phyloP scores from a whole-genome alignment of 129 eudicot species.

The Centrapalus pauciflorus region DNA sequence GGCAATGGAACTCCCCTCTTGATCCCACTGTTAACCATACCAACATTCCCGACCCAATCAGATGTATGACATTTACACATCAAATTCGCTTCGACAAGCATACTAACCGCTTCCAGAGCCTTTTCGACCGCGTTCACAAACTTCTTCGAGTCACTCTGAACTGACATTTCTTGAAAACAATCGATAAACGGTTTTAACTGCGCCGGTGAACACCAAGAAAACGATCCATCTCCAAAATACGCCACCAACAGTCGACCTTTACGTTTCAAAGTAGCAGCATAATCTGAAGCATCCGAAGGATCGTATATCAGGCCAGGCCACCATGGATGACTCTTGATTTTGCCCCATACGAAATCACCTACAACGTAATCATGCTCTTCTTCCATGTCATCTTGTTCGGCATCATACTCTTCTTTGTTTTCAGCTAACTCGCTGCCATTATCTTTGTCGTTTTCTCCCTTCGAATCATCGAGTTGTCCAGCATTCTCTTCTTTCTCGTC shows the following conservation, averaged over 20 bases:
- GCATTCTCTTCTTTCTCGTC: not conserved
- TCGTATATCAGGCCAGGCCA: conserved; percentile 87
- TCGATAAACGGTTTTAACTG: conserved; percentile 62
- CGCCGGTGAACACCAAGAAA: conserved; percentile 65
- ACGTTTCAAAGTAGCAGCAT: conserved; percentile 34
- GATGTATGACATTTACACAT: conserved; percentile 26
- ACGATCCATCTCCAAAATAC: conserved; percentile 81
- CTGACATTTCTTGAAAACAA: conserved; percentile 47
- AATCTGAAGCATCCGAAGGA: conserved; percentile 58
- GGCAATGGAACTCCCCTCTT: conserved; percentile 40
- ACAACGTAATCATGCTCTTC: conserved; percentile 36
- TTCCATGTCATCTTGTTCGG: conserved; percentile 17
- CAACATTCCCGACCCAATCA: conserved; percentile 7
- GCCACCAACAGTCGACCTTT: conserved; percentile 58
- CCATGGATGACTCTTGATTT: conserved; percentile 71
- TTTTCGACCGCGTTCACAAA: conserved; percentile 50
- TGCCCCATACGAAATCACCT: conserved; percentile 93
- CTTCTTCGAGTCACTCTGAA: conserved; percentile 46
- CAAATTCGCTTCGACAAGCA: conserved; percentile 35
- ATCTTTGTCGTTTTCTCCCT: conserved; percentile 11
- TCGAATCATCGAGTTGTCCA: not conserved
- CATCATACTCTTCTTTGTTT: not conserved
- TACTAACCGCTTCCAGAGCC: conserved; percentile 36
- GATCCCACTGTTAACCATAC: conserved; percentile 42
- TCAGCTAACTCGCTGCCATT: not conserved